Base-by-base conservation (phyloP, 1,284 basidiomycete species). In the Hemileia vastatrix region DNA sequence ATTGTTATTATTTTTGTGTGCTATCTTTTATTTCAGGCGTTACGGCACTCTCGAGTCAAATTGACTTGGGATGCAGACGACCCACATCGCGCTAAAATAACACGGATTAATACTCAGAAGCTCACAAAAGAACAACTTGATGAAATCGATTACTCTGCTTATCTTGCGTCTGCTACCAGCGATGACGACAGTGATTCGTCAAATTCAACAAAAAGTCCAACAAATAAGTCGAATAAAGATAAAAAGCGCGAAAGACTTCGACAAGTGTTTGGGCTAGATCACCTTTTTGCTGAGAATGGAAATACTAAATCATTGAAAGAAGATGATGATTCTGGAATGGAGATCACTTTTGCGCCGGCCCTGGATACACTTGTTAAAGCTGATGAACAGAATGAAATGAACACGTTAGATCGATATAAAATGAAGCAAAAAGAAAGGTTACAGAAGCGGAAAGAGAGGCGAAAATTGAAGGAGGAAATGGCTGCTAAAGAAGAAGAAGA, bases 21-120 rank as follows among this genome's bases (percentile, higher is more conserved):
- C n/a, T n/a, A n/a, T n/a, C n/a, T n/a, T 24, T 6, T 19, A 13
- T 4, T 50, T 1, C 67, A 94, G 89, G 93, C 93, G 5, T 83
- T 99, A n/a, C 86, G 95, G 5, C 93, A 98, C 76, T 98, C 95
- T 11, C 93, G 90, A 78, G 94, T 98, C 68, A 94, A 90, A 72
- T 81, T 98, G 24, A 97, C 94, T 6, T 99, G 95, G 95, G 95
- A 98, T 72, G 90, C 93, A 67, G 95, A 98, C 76, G 94, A 98
- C 71, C 86, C 90, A 1, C 88, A 94, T 73, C 86, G 95, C 18
- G 82, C 81, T 65, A 84, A 85, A 63, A 71, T 95, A 51, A 90
- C 90, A 8, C 84, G 92, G 55, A 83, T 90, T 47, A 78, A 81
- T 95, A 56, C 84, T 87, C 0, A 61, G 54, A 63, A 63, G 49